Base-by-base conservation (phyloP, 1,284 basidiomycete genomes). In the Ganoderma resinaceum region DNA sequence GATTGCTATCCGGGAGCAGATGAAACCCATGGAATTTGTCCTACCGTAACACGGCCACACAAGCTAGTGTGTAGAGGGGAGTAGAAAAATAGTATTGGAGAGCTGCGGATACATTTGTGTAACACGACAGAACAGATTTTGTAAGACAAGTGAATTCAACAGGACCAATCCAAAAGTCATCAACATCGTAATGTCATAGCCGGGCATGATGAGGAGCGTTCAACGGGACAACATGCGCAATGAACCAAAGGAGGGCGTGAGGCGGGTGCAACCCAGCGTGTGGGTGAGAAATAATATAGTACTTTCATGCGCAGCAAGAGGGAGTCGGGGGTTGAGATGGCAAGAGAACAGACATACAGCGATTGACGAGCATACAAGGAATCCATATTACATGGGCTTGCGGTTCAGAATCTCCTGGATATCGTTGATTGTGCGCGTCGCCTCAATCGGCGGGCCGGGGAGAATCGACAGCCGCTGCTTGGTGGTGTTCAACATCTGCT, bases 401-500 rank as follows among this genome's bases (percentile, higher is more conserved):
- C 90, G 89, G 70, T 82, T 85, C 68, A 94, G 84, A 73, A 85
- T 86, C 33, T 93, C 91, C 79, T 93, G 91, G 67, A 93, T 88
- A 57, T 94, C 92, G 58, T 87, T 82, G 70, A 94, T 88, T 62
- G 85, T 85, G 74, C 90, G 86, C 61, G 89, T 87, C 67, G 94
- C 92, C 70, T 88, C 81, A 57, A 88, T 84, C 62, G 90, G 83
- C 69, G 87, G 88, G 71, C 90, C 90, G 66, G 93, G 92, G 72
- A 94, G 85, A 72, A 94, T 91, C 23, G 86, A 84, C 52, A 94
- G 84, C 62, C 93, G 88, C 77, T 92, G 91, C 79, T 92, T 92
- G 67, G 91, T 93, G 52, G 88, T 88, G 76, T 91, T 90, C 69
- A 95, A 81, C 78, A 89, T 89, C 67, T 86, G 84, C 77, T 92